A percentile compares a stretch with the other conserved stretches of the same genome.
phyloP scores from a whole-genome alignment of 768 basidiomycete species.

The Boletus speciosus region DNA sequence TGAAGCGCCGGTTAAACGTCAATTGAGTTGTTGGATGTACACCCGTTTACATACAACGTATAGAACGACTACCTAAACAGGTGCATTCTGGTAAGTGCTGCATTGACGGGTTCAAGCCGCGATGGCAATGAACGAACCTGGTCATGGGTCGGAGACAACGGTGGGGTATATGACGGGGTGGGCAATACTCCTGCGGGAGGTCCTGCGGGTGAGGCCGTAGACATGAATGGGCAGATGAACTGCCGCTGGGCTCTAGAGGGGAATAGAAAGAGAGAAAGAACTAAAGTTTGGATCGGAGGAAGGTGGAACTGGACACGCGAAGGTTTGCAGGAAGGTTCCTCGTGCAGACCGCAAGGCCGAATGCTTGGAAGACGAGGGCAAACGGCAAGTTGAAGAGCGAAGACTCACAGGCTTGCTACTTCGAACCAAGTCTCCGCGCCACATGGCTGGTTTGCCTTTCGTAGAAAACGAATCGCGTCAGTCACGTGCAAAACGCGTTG shows the following conservation, averaged over 20 bases:
- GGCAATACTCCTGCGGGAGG: constrained; percentile 34
- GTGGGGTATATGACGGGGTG: constrained; percentile 35
- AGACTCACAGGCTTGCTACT: constrained; percentile 1
- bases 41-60: constrained; percentile 58
- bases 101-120: constrained; percentile 17
- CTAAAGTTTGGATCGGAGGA: constrained; percentile 14
- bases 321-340: constrained; percentile 23
- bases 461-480: constrained; percentile 23
- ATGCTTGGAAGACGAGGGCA: constrained; percentile 2
- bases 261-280: constrained; percentile 1
- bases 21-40: constrained; percentile 7
- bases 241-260: constrained; percentile 17
- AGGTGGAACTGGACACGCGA: constrained; percentile 16
- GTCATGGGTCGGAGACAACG: constrained; percentile 64
- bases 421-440: constrained; percentile 18
- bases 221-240: constrained; percentile 34
- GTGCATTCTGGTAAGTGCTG: constrained; percentile 18
- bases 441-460: constrained; percentile 19
- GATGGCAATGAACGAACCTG: constrained; percentile 48
- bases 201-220: constrained; percentile 25
- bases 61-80: constrained; percentile 61
- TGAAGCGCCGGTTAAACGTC: constrained; percentile 28
- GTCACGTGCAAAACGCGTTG: constrained; percentile 37
- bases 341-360: constrained; percentile 33
- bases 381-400: constrained; percentile 5